Base-by-base conservation (phyloP, 2,329 filamentous ascomycete species). In the Monosporascus sp. region DNA sequence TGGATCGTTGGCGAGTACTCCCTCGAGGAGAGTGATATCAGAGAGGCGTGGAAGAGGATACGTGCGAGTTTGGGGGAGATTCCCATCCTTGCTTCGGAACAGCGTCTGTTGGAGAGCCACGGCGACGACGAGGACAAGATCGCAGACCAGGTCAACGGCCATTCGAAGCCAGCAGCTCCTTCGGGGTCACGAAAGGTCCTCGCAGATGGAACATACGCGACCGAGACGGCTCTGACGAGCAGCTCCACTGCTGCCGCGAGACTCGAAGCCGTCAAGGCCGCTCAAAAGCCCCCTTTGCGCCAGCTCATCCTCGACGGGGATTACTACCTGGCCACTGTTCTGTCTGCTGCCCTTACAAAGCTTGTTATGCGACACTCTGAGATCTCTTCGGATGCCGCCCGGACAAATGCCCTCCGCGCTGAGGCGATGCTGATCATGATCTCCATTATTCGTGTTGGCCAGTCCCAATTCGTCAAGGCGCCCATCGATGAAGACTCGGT, bases 351-450 rank as follows among this genome's bases (percentile, higher is more conserved):
- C 1, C 81, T 99, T 54, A 96, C 94, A 17, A 99, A 99, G 75
- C 81, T 99, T 51, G 94, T 99, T 49, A 96, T 99, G 91, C 89
- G 94, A 51, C 91, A 97, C 70, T 88, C 91, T 2, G 92, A 97
- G 68, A 92, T 97, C 55, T 97, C 93, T 1, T 78, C 87, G 24
- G 93, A 97, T 64, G 74, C 80, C 44, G 89, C 89, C 44, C 87
- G 94, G 40, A 97, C 93, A 31, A 99, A 99, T 64, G 92, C 93
- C 31, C 81, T 99, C 26, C 88, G 91, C 49, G 94, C 94, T 3
- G 94, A 99, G 72, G 94, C 94, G 45, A 99, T 99, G 94, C 81
- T 99, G 51, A 97, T 99, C 69, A 96, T 97, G 92, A 96, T 99
- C 63, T 97, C 94, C 5, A 95, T 99, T 62, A 91, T 99, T 61